A percentile compares a stretch with the other conserved stretches of the same genome.
Conservation (phyloP, 768 basidiomycete genomes). For the Mycena metata region DNA sequence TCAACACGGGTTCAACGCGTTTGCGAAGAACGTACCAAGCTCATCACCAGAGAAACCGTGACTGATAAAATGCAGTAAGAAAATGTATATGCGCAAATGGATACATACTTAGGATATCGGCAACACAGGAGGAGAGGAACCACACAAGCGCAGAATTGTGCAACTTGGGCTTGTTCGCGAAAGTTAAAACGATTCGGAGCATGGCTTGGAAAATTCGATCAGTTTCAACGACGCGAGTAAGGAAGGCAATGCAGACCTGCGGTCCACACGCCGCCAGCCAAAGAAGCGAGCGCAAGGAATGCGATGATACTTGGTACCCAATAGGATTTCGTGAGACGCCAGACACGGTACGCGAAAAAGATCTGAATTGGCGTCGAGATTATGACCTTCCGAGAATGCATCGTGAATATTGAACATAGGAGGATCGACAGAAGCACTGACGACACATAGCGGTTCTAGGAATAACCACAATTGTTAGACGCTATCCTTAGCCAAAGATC, state of each 20-base stretch:
- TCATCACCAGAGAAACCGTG: constrained; percentile 53
- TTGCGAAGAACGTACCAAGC: constrained; percentile 48
- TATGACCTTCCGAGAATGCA: constrained; percentile 47
- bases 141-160: constrained; percentile 60
- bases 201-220: constrained; percentile 36
- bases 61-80: constrained; percentile 29
- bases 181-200: constrained; percentile 52
- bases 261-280: constrained; percentile 61
- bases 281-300: constrained; percentile 51
- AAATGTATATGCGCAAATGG: no score
- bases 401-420: neutral
- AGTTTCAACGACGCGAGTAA: neutral
- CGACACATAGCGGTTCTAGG: constrained; percentile 51
- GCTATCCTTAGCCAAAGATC: constrained; percentile 38
- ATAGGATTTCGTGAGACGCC: constrained; percentile 54
- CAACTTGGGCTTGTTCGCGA: constrained; percentile 57
- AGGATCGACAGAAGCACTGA: constrained; percentile 1
- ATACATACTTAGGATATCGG: constrained; percentile 51
- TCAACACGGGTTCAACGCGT: neutral
- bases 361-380: constrained; percentile 64
- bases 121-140: constrained; percentile 58
- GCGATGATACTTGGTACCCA: constrained; percentile 51
- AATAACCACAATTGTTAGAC: constrained; percentile 12
- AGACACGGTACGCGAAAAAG: constrained; percentile 61
- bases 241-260: constrained; percentile 10